Conservation (phyloP, 441 rosid species). For the Jatropha podagrica region DNA sequence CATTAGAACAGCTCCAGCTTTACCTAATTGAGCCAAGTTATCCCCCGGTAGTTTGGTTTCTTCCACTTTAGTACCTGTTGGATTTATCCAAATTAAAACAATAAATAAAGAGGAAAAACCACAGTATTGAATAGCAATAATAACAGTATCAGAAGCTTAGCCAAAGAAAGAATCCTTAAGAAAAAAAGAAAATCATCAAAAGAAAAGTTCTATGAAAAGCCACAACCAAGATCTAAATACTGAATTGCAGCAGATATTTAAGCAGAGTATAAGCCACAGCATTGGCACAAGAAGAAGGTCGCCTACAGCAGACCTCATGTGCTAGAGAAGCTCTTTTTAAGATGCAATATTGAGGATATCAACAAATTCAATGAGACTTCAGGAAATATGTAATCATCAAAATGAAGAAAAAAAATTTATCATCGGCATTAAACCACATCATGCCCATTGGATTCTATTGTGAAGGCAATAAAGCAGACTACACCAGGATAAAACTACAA, state of each 20-base stretch:
- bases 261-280: neutral
- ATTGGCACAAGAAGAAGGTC: neutral
- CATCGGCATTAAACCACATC: neutral
- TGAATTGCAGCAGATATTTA: too few relatives aligned
- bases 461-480: neutral
- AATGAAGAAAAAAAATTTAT: neutral
- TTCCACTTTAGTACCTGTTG: conserved; percentile 45
- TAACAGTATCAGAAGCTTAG: neutral
- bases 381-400: neutral
- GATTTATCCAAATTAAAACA: conserved; percentile 2
- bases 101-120: neutral
- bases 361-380: neutral
- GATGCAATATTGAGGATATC: neutral
- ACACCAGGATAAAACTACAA: neutral
- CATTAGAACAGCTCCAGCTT: conserved; percentile 66
- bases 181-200: neutral
- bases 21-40: conserved; percentile 43
- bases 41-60: conserved; percentile 46
- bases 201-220: neutral
- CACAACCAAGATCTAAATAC: neutral
- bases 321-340: neutral
- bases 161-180: neutral
- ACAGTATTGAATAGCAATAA: neutral
- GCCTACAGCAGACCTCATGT: neutral
- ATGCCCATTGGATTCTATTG: neutral